These are phyloP conservation scores for Trypanosomatidae sp. DNA, from an alignment of 208 protist genomes.

Conservation along the genomic window DNA sequence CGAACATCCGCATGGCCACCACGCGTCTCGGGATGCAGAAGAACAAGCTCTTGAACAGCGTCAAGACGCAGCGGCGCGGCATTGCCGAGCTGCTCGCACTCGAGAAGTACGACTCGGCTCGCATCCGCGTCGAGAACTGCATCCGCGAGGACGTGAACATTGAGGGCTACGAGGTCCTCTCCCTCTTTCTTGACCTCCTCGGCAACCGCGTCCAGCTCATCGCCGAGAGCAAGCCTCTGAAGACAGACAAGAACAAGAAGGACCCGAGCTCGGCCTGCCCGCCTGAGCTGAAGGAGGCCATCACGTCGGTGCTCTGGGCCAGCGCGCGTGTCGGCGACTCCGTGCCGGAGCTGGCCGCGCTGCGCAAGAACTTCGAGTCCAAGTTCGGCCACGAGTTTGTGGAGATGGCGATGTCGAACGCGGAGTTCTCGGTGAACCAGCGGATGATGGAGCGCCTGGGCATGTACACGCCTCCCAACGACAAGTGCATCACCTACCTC, in stretches of 20 bases:
- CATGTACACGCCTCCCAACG: constrained; percentile 73
- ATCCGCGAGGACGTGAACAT: constrained; percentile 90
- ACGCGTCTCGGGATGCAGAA: constrained; percentile 85
- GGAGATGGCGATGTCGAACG: constrained; percentile 72
- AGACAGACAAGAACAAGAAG: constrained; percentile 41
- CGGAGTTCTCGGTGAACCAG: constrained; percentile 89
- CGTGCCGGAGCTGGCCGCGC: constrained; percentile 66
- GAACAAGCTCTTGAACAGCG: constrained; percentile 87
- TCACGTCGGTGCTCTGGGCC: constrained; percentile 88
- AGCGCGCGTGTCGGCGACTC: constrained; percentile 61
- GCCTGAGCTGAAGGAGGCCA: constrained; percentile 89
- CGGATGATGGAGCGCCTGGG: constrained; percentile 82
- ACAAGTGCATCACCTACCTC: constrained; percentile 84
- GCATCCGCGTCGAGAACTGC: constrained; percentile 84
- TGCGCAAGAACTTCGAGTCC: constrained; percentile 74
- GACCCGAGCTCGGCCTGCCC: constrained; percentile 59
- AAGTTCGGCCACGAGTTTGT: constrained; percentile 90
- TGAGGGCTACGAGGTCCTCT: constrained; percentile 83
- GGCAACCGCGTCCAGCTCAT: constrained; percentile 82
- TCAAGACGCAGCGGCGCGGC: constrained; percentile 82
- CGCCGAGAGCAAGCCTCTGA: constrained; percentile 59
- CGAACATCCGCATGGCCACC: constrained; percentile 83
- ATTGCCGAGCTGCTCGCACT: constrained; percentile 84
- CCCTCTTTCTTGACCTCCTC: constrained; percentile 83
- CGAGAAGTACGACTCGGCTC: constrained; percentile 91